These are phyloP conservation scores for Pachyrhizus erosus DNA, from an alignment of 306 rosid species.

Conservation along the genomic window DNA sequence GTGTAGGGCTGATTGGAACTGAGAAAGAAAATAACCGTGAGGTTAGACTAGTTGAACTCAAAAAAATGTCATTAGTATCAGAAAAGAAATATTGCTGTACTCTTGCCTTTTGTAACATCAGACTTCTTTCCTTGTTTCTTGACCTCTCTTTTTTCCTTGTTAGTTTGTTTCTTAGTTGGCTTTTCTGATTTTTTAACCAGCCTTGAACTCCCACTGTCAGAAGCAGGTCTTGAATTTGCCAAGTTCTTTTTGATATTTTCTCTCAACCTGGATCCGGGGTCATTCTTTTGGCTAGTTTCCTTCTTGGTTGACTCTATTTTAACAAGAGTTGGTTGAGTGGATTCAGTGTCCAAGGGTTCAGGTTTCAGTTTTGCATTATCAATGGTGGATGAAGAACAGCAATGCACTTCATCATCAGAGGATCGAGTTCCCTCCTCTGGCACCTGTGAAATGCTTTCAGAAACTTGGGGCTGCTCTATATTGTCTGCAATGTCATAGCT, in stretches of 20 bases:
- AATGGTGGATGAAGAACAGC: conserved; percentile 57
- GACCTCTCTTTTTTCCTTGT: conserved; percentile 51
- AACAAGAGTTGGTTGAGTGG: conserved; percentile 51
- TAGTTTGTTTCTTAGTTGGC: conserved; percentile 53
- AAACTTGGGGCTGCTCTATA: conserved; percentile 64
- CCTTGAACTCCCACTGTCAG: conserved; percentile 44
- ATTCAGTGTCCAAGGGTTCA: conserved; percentile 55
- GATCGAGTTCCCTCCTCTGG: conserved; percentile 71
- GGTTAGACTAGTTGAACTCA: conserved; percentile 10
- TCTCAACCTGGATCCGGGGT: conserved; percentile 48
- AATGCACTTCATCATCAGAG: conserved; percentile 69
- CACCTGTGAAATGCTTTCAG: conserved; percentile 69
- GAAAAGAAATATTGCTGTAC: background rate
- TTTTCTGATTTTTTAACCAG: conserved; percentile 61
- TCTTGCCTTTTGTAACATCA: conserved; percentile 56
- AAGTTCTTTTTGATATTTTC: conserved; percentile 52
- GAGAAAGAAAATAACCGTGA: conserved; percentile 6
- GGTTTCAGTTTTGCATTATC: conserved; percentile 62
- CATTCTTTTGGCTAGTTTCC: conserved; percentile 48
- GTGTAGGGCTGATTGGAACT: conserved; percentile 52
- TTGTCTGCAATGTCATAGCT: conserved; percentile 53
- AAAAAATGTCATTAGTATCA: background rate
- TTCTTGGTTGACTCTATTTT: conserved; percentile 54
- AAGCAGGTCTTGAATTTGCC: conserved; percentile 52
- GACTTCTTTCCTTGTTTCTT: conserved; percentile 58